phyloP scores from a whole-genome alignment of 2,329 filamentous ascomycete genomes.

The Epichloe typhina region DNA sequence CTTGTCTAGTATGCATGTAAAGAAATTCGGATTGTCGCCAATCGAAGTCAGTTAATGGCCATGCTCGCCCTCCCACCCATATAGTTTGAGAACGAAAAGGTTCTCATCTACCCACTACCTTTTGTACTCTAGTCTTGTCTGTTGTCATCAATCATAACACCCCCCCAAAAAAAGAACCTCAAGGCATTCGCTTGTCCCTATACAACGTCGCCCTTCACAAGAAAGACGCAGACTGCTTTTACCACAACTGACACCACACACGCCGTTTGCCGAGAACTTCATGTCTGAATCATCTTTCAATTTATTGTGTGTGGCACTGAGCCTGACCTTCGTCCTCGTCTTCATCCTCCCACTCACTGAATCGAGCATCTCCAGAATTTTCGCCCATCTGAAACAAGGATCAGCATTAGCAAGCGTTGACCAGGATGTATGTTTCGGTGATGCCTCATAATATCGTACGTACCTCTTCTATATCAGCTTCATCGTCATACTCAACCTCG shows the following conservation, averaged over 20 bases:
- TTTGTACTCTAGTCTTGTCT: constrained; percentile 1
- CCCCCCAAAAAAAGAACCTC: neutral
- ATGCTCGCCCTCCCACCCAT: neutral
- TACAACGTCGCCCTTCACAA: neutral
- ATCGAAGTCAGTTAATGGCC: neutral
- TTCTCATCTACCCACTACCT: neutral
- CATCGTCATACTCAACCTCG: constrained; percentile 75
- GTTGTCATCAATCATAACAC: constrained; percentile 6
- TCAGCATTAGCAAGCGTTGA: constrained; percentile 12
- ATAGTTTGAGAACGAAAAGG: neutral
- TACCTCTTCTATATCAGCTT: constrained; percentile 70
- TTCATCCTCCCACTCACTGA: constrained; percentile 57
- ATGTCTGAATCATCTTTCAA: neutral
- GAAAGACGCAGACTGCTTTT: neutral
- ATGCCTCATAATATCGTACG: constrained; percentile 12
- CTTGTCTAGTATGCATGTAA: neutral
- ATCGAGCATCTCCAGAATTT: constrained; percentile 53
- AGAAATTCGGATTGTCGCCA: neutral
- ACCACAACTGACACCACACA: neutral
- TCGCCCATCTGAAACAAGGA: constrained; percentile 48
- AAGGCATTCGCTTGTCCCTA: neutral
- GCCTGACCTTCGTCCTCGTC: constrained; percentile 52
- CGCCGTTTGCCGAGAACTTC: neutral
- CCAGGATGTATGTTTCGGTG: neutral
- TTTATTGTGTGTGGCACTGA: constrained; percentile 63